Evolutionary conservation across 2,329 filamentous ascomycete genomes (phyloP), one percentile per base, ranked within the genome.

Genomic region (Scorias spongiosa): DNA sequence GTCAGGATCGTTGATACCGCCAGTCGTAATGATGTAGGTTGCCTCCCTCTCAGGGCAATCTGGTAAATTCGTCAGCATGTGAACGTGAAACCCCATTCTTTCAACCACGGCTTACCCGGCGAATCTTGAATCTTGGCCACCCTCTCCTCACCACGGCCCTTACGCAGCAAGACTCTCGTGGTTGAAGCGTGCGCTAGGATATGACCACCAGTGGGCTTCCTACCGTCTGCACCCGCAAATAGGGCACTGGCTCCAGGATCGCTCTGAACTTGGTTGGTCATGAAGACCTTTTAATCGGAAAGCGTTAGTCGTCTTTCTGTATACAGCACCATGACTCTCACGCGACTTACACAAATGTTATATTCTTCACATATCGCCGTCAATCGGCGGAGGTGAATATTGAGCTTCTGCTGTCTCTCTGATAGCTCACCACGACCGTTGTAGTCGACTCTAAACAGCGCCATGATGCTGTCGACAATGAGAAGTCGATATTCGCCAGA

Each of bases 261-360:
- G 46, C 75, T 80, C 62, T 81, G 78, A 30, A 83, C 79, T 62
- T 83, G 79, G 50, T 82, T 83, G 43, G 79, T 82, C 71, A 79
- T 75, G 46, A 79, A 63, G 41, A 78, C 74, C 41, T 72, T 47
- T 26, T 26, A 7, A 26, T 26, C 20, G 7, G 32, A 15, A 5
- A 3, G 32, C 3, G 11, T 36, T 5, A 36, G 32, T 36, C 32
- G 15, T 12, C 32, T 28, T n/a, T 5, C 10, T 6, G 12, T 8
- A 9, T 14, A 9, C 12, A 12, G 12, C 29, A 11, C 4, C n/a
- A 8, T 9, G 17, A 12, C 11, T 17, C n/a, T n/a, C 14, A 11
- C 5, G 40, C 75, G n/a, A 12, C 15, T 15, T 36, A 36, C 32
- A 36, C 32, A 36, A 46, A 82, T 66, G 54, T 82, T 83, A 64